These are phyloP conservation scores for Mucor velutinosus DNA, from an alignment of 371 early-diverging fungal species.

Conservation along the genomic window DNA sequence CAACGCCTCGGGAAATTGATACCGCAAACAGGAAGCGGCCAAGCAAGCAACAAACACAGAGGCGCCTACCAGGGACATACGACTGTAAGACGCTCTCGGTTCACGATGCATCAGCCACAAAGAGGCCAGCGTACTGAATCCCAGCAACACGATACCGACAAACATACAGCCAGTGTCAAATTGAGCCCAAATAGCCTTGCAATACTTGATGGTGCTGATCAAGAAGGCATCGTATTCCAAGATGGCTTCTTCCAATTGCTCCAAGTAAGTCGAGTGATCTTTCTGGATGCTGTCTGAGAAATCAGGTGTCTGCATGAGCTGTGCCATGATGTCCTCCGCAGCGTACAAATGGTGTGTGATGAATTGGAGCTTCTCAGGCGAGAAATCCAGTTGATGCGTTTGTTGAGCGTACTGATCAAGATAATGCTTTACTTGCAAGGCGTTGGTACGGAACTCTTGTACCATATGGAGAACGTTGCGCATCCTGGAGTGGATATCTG, in stretches of 20 bases:
- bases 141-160: constrained; percentile 57
- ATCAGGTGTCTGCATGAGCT: constrained; percentile 34
- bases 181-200: constrained; percentile 89
- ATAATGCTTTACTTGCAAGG: constrained; percentile 80
- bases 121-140: constrained; percentile 16
- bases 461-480: constrained; percentile 51
- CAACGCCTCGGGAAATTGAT: background rate
- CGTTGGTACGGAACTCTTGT: constrained; percentile 70
- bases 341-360: constrained; percentile 25
- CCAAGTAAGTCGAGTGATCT: background rate
- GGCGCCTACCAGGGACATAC: background rate
- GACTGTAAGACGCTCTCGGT: background rate
- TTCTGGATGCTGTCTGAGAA: constrained; percentile 6
- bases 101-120: constrained; percentile 8
- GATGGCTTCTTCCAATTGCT: constrained; percentile 38
- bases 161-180: constrained; percentile 79
- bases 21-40: background rate
- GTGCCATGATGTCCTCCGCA: constrained; percentile 27
- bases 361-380: constrained; percentile 15
- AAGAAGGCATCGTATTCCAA: constrained; percentile 65
- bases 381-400: constrained; percentile 39
- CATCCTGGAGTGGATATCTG: constrained; percentile 20
- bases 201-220: constrained; percentile 66
- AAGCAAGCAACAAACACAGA: background rate
- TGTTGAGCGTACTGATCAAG: constrained; percentile 51